phyloP scores from a whole-genome alignment of 1,284 basidiomycete species.

The Cutaneotrichosporon sp. region DNA sequence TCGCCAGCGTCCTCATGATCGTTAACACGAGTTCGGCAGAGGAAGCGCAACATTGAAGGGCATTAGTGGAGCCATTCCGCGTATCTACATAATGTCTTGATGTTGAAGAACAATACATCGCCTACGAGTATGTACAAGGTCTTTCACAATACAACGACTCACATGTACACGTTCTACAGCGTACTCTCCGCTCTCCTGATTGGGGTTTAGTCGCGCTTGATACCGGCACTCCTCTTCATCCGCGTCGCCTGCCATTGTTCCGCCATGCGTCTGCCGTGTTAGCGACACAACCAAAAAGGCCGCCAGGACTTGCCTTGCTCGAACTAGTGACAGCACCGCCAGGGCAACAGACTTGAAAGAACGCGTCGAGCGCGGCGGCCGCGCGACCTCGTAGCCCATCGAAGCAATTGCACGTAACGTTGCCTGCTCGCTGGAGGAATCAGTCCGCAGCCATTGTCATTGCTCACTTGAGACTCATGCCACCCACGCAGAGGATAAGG shows the following conservation, averaged over 20 bases:
- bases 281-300: neutral
- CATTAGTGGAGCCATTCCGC: neutral
- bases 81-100: neutral
- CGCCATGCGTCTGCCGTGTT: conserved; percentile 9
- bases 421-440: conserved; percentile 64
- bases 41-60: neutral
- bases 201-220: neutral
- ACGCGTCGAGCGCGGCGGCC: conserved; percentile 51
- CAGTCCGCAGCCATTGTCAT: neutral
- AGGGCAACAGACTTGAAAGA: conserved; percentile 63
- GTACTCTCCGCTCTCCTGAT: neutral
- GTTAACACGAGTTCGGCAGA: neutral
- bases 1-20: neutral
- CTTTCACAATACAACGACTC: neutral
- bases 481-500: conserved; percentile 52
- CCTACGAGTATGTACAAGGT: too few species aligned
- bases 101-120: neutral
- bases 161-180: neutral
- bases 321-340: conserved; percentile 65
- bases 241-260: conserved; percentile 9
- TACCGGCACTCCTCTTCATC: neutral
- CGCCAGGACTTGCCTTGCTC: conserved; percentile 61
- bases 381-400: conserved; percentile 65
- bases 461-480: conserved; percentile 69
- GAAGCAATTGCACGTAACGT: conserved; percentile 74